A percentile compares a stretch with the other conserved stretches of the same genome.
phyloP scores from a whole-genome alignment of 2,329 filamentous ascomycete species.

The Stagonosporopsis chrysanthemi region DNA sequence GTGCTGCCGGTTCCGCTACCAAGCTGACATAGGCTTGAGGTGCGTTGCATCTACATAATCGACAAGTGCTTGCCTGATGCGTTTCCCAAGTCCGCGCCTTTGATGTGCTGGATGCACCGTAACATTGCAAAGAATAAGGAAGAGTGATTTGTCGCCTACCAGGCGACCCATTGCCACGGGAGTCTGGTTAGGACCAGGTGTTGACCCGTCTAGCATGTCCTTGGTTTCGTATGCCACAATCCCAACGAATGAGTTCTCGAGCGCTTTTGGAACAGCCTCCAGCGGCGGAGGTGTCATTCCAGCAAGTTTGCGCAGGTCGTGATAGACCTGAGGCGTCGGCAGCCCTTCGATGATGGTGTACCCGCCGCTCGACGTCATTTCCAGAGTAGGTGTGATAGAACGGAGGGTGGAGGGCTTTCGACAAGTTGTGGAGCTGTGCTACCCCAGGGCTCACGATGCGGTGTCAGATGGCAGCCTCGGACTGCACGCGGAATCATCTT shows the following conservation, averaged over 20 bases:
- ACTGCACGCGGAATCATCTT: conserved; percentile 14
- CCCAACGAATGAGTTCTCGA: conserved; percentile 37
- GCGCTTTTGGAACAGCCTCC: conserved; percentile 35
- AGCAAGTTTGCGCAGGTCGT: conserved; percentile 40
- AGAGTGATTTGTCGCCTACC: conserved; percentile 61
- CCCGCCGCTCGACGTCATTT: conserved; percentile 22
- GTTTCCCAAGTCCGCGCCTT: conserved; percentile 56
- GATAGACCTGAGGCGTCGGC: conserved; percentile 41
- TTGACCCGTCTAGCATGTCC: conserved; percentile 32
- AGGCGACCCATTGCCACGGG: conserved; percentile 61
- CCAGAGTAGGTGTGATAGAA: neutral
- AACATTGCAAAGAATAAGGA: conserved; percentile 61
- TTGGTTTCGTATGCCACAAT: conserved; percentile 37
- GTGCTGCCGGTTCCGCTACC: conserved; percentile 56
- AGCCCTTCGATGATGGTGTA: conserved; percentile 40
- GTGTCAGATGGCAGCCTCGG: conserved; percentile 18
- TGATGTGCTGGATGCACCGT: conserved; percentile 60
- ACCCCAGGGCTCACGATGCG: conserved; percentile 24
- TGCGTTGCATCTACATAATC: conserved; percentile 52
- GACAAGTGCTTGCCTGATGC: conserved; percentile 55
- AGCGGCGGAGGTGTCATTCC: conserved; percentile 42
- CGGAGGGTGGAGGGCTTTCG: conserved; percentile 1
- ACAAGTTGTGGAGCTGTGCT: conserved; percentile 6
- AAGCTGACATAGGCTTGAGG: conserved; percentile 56
- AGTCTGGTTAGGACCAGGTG: conserved; percentile 26